Evolutionary conservation across 441 rosid species (phyloP).

Genomic region (Aleurites moluccanus): DNA sequence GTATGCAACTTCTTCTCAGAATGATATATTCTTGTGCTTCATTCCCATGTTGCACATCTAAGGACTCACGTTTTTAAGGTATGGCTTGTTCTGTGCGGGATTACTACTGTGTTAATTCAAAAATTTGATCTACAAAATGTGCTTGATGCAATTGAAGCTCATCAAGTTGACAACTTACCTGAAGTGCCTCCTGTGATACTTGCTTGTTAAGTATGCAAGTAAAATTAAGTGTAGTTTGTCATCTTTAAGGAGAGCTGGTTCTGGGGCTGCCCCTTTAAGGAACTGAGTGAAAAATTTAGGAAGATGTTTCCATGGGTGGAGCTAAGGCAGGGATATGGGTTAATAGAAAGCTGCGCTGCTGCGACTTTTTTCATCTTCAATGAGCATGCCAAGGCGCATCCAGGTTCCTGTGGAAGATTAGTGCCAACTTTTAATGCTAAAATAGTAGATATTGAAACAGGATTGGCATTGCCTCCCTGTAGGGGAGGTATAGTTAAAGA

Average conservation of each 20-base stretch:
- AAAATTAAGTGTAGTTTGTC: constrained; percentile 35
- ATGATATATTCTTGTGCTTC: constrained; percentile 51
- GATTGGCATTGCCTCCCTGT: constrained; percentile 38
- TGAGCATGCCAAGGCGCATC: constrained; percentile 38
- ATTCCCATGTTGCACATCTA: constrained; percentile 64
- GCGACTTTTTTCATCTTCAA: constrained; percentile 28
- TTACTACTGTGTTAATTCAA: constrained; percentile 50
- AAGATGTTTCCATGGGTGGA: constrained; percentile 60
- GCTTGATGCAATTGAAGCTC: constrained; percentile 43
- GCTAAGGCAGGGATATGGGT: constrained; percentile 65
- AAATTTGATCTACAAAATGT: constrained; percentile 48
- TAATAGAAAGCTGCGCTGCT: constrained; percentile 59
- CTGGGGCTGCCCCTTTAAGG: constrained; percentile 70
- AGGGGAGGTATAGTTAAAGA: constrained; percentile 56
- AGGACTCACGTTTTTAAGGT: constrained; percentile 55
- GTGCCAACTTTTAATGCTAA: constrained; percentile 45
- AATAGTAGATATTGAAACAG: constrained; percentile 48
- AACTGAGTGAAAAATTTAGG: constrained; percentile 42
- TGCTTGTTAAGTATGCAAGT: constrained; percentile 40
- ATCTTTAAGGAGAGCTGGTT: constrained; percentile 43
- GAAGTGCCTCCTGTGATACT: constrained; percentile 66
- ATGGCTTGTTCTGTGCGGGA: constrained; percentile 48
- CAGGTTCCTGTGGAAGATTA: constrained; percentile 49
- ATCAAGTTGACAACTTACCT: constrained; percentile 51
- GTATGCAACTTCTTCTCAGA: constrained; percentile 33